Evolutionary conservation across 1,284 basidiomycete genomes (phyloP), one percentile per base, ranked within the genome.

Genomic region (Cryptococcus floricola): DNA sequence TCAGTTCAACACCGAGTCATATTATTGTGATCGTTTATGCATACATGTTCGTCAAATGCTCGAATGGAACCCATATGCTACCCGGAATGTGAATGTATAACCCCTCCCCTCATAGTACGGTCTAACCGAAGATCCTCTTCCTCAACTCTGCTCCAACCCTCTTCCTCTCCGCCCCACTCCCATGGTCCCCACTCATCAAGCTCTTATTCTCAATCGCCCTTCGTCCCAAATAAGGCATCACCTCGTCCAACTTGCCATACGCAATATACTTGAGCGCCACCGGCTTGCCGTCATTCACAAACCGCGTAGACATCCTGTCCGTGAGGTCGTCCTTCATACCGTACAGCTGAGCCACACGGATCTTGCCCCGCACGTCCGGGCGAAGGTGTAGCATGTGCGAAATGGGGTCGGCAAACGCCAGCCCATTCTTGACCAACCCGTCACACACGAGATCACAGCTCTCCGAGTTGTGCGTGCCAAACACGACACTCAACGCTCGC

Each of bases 241-340:
- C 84, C 59, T 89, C 88, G 12, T 79, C 78, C n/a, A 90, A 78
- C n/a, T 82, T 81, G 10, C 91, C 90, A 65, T 93, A 94, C 0
- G 91, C 89, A 18, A 91, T 80, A 70, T 90, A 88, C 76, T 92
- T 93, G 76, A 91, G 81, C 1, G 89, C 84, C 57, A 89, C 83
- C 0, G 90, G 91, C 13, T 83, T 78, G 5, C 66, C 64, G 25
- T 75, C 71, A 4, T 83, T 80, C 48, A 78, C 79, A 19, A 85
- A 85, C 44, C 80, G 80, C 9, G 78, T 75, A 7, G 85, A 84
- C 31, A 94, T 79, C 59, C 83, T 81, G 63, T 88, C 81, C 5
- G 89, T 89, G 54, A 96, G 77, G 50, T 85, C 84, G 68, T 92
- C 90, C 54, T 84, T 83, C 89, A 93, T 92, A 87, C 91, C 92